A percentile compares a stretch with the other conserved stretches of the same genome.
phyloP scores from a whole-genome alignment of 78 protist genomes.

The Acrasis kona region DNA sequence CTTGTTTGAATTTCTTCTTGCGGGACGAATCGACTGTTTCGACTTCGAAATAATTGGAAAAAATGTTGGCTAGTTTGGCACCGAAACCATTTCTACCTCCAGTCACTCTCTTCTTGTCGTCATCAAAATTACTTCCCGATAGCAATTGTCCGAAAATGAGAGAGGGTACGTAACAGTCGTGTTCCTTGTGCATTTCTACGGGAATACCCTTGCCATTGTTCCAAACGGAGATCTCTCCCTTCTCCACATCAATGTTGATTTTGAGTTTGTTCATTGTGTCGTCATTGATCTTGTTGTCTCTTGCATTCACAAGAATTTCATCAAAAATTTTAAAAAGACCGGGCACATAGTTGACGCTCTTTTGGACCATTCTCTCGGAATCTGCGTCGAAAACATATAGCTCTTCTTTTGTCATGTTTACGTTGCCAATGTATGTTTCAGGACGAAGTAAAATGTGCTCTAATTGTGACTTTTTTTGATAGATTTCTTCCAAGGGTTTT shows the following conservation, averaged over 20 bases:
- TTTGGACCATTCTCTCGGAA: constrained; percentile 4
- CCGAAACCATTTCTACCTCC: constrained; percentile 96
- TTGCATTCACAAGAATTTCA: constrained; percentile 98
- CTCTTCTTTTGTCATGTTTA: constrained; percentile 28
- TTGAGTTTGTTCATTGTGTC: constrained; percentile 36
- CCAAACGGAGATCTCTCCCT: constrained; percentile 34
- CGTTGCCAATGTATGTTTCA: constrained; percentile 94
- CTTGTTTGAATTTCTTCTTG: constrained; percentile 34
- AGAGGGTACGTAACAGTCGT: constrained; percentile 82
- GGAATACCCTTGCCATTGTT: constrained; percentile 97
- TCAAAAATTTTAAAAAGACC: constrained; percentile 97
- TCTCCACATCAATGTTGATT: constrained; percentile 51
- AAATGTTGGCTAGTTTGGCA: constrained; percentile 98
- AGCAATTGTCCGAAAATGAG: constrained; percentile 93
- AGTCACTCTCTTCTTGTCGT: constrained; percentile 46
- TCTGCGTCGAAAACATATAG: constrained; percentile 46
- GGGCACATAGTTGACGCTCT: constrained; percentile 73
- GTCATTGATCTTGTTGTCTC: constrained; percentile 94
- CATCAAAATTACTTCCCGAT: constrained; percentile 75
- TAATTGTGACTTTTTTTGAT: constrained; percentile 63
- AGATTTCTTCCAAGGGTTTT: constrained; percentile 50
- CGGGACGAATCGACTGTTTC: constrained; percentile 48
- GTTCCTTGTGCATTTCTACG: constrained; percentile 80
- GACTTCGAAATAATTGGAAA: constrained; percentile 51
- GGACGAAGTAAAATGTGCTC: constrained; percentile 94